phyloP scores from a whole-genome alignment of 352 stramenopile genomes.

The Paralagenidium karlingii region DNA sequence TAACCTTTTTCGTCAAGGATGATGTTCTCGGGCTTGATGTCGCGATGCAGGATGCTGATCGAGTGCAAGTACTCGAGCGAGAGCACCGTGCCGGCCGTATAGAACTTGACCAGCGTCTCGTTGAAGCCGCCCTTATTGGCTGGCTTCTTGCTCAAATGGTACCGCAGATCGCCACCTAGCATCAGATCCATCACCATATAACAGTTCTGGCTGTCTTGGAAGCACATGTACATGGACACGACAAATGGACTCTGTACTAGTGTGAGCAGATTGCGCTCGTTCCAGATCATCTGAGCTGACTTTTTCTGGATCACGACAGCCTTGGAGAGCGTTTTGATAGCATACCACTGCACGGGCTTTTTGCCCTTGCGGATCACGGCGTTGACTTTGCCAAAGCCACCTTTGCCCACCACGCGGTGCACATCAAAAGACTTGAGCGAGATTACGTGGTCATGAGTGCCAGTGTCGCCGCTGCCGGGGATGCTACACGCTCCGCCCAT shows the following conservation, averaged over 20 bases:
- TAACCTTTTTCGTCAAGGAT: conserved; percentile 72
- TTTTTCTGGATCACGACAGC: conserved; percentile 37
- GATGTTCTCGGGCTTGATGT: conserved; percentile 81
- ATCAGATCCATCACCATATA: conserved; percentile 74
- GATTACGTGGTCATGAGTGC: too few species aligned
- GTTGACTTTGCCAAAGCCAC: conserved; percentile 66
- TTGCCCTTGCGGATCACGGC: conserved; percentile 51
- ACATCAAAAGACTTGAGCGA: conserved; percentile 49
- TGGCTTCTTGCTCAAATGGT: conserved; percentile 34
- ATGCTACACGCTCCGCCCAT: too few species aligned
- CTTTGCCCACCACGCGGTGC: conserved; percentile 50
- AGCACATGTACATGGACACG: conserved; percentile 54
- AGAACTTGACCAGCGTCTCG: conserved; percentile 38
- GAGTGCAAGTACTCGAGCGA: conserved; percentile 59
- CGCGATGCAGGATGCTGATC: conserved; percentile 55
- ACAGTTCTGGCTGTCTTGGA: conserved; percentile 49
- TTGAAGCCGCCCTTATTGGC: conserved; percentile 38
- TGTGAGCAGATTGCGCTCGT: conserved; percentile 55
- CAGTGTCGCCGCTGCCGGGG: too few species aligned
- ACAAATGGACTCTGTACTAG: conserved; percentile 29
- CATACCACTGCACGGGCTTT: conserved; percentile 35
- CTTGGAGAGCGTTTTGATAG: conserved; percentile 62
- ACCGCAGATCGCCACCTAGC: conserved; percentile 61
- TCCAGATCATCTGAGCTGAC: conserved; percentile 63
- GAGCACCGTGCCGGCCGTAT: conserved; percentile 37